These are phyloP conservation scores for Gyrodon lividus DNA, from an alignment of 768 basidiomycete genomes.

Conservation along the genomic window DNA sequence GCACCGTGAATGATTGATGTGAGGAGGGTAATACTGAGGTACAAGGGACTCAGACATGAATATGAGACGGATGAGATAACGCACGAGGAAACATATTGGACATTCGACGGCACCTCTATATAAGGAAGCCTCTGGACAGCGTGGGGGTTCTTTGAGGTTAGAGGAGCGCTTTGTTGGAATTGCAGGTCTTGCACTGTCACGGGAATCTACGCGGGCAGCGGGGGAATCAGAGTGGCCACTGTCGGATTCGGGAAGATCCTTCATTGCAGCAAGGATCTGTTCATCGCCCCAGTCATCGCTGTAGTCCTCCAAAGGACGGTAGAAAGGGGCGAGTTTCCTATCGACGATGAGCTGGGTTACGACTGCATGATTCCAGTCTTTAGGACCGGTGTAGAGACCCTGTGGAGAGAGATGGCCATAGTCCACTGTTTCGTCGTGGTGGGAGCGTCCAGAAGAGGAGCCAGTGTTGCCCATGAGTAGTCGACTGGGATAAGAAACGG, in stretches of 20 bases:
- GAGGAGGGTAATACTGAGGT: constrained; percentile 89
- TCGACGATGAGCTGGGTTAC: constrained; percentile 88
- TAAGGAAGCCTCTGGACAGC: constrained; percentile 70
- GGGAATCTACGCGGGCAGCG: constrained; percentile 33
- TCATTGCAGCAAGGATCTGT: constrained; percentile 78
- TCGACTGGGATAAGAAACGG: background rate
- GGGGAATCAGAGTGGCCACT: constrained; percentile 37
- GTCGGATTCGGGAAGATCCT: constrained; percentile 58
- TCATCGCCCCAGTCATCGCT: constrained; percentile 87
- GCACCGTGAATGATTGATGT: constrained; percentile 96
- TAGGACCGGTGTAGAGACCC: constrained; percentile 79
- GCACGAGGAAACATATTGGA: constrained; percentile 95
- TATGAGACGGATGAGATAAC: constrained; percentile 33
- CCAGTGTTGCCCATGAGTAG: constrained; percentile 75
- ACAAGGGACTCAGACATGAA: constrained; percentile 27
- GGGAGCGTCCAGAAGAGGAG: constrained; percentile 69
- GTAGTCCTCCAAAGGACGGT: constrained; percentile 93
- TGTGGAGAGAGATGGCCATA: constrained; percentile 78
- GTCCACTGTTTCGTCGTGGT: constrained; percentile 84
- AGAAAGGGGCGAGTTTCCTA: constrained; percentile 91
- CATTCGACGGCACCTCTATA: constrained; percentile 90
- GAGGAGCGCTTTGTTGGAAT: constrained; percentile 54
- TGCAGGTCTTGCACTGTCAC: constrained; percentile 20
- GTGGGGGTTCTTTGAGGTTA: constrained; percentile 61
- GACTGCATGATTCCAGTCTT: constrained; percentile 87